A percentile compares a stretch with the other conserved stretches of the same genome.
These are phyloP conservation scores for Ceriops zippeliana DNA, from an alignment of 345 rosid species.

Conservation along the genomic window DNA sequence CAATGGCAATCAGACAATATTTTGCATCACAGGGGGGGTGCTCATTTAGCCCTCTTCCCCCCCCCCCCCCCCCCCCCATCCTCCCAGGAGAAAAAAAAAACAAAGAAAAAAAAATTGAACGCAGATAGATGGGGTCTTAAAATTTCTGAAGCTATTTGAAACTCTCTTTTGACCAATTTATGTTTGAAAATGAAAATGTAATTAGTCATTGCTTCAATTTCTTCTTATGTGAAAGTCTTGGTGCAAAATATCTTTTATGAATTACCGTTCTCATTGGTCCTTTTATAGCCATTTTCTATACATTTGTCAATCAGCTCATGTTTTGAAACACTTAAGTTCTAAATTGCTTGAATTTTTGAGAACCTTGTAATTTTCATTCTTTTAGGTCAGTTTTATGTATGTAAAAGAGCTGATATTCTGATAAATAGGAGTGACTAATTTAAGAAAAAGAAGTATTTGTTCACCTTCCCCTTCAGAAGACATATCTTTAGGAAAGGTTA, in stretches of 20 bases:
- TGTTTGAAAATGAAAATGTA: neutral
- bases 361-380: neutral
- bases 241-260: too few relatives aligned
- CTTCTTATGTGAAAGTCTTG: too few relatives aligned
- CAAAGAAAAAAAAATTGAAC: neutral
- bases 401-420: neutral
- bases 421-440: neutral
- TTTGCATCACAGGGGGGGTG: neutral
- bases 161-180: neutral
- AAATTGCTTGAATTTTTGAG: neutral
- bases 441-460: too few relatives aligned
- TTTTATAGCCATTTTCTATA: neutral
- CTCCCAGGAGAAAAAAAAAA: too few relatives aligned
- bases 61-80: too few relatives aligned
- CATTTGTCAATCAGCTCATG: neutral
- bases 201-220: neutral
- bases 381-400: neutral
- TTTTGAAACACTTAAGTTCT: neutral
- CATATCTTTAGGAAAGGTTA: too few relatives aligned
- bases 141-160: neutral
- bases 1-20: neutral
- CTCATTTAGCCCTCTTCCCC: too few relatives aligned
- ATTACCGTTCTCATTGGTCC: neutral
- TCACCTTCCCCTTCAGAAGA: too few relatives aligned
- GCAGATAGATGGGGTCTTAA: neutral